Percentiles rank a stretch among this genome's conserved stretches.
Conservation (phyloP, 495 filamentous ascomycete genomes). For the Sordaria brevicollis region DNA sequence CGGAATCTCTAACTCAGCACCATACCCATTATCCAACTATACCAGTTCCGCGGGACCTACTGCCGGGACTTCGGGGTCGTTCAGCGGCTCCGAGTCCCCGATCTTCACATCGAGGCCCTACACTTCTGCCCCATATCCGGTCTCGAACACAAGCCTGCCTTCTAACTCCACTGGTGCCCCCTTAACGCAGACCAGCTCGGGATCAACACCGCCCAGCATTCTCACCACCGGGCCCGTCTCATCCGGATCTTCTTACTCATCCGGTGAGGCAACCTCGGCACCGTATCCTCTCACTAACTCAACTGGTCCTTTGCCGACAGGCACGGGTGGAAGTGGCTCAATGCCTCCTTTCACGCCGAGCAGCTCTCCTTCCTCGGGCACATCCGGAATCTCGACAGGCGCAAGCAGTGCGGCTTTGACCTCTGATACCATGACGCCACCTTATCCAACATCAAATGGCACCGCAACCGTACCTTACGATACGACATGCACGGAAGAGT, state of each 20-base stretch:
- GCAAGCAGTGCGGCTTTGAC: not conserved
- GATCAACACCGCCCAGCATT: not conserved
- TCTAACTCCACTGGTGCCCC: not conserved
- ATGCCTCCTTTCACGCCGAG: not conserved
- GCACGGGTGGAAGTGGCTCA: not conserved
- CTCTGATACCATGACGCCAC: slow-evolving; percentile 1
- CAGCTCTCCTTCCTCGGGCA: not conserved
- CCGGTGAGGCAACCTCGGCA: slow-evolving; percentile 1
- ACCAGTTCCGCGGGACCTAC: slow-evolving; percentile 11
- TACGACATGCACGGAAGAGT: slow-evolving; percentile 10
- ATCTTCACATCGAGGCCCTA: not conserved
- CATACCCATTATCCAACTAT: slow-evolving; percentile 18
- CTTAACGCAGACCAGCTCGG: not conserved
- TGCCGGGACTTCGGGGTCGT: slow-evolving; percentile 8
- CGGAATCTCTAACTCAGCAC: slow-evolving; percentile 8
- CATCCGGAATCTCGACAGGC: not conserved
- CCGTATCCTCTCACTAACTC: slow-evolving; percentile 16
- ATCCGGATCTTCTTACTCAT: not conserved
- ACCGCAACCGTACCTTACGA: slow-evolving; percentile 5
- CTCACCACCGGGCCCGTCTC: not conserved
- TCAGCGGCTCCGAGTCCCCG: not conserved
- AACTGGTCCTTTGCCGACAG: not conserved
- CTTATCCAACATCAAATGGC: slow-evolving; percentile 4
- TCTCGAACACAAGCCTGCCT: slow-evolving; percentile 11
- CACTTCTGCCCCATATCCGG: slow-evolving; percentile 10